Evolutionary conservation across 1,284 basidiomycete species (phyloP), one percentile per base, ranked within the genome.

Genomic region (Schizophyllum commune): DNA sequence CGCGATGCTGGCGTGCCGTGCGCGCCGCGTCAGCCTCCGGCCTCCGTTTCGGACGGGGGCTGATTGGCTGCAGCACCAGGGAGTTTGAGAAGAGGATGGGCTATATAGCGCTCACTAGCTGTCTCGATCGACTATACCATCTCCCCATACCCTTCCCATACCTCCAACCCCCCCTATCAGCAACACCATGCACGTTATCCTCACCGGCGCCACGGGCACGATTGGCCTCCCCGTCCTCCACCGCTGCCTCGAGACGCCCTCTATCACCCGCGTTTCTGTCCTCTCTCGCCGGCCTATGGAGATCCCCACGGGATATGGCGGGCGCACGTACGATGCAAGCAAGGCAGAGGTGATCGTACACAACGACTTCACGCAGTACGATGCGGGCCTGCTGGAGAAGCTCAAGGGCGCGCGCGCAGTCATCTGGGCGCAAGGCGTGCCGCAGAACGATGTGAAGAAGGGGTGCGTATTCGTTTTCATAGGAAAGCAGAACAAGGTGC

Each of bases 351-450:
- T 71, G n/a, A 64, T 72, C 32, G 63, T 71, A 0, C 72, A 73
- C 58, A 52, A 61, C 5, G 66, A 73, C 60, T 65, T 52, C 39
- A 21, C 39, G 5, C 5, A 21, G 32, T 64, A 63, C 69, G 68
- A 70, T 1, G 59, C 64, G 6, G 13, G 32, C 5, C 51, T 72
- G 13, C 60, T 68, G 17, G 62, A 69, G 1, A 60, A 65, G 20
- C 65, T 74, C 39, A 63, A 67, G 51, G 71, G 67, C 20, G 68
- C 69, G 4, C 65, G 70, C 15, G 70, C 62, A 5, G 69, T 67
- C 56, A 64, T 72, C 8, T 73, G 72, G 72, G 71, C 69, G 0
- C 68, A 70, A 33, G 72, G 72, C 2, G 65, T 67, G 19, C 66
- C 65, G 47, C 68, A 70, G 55, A 68, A 62, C 15, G 58, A 64